Evolutionary conservation across 352 stramenopile species (phyloP), one percentile per base, ranked within the genome.

Genomic region (Phytophthora syringae): DNA sequence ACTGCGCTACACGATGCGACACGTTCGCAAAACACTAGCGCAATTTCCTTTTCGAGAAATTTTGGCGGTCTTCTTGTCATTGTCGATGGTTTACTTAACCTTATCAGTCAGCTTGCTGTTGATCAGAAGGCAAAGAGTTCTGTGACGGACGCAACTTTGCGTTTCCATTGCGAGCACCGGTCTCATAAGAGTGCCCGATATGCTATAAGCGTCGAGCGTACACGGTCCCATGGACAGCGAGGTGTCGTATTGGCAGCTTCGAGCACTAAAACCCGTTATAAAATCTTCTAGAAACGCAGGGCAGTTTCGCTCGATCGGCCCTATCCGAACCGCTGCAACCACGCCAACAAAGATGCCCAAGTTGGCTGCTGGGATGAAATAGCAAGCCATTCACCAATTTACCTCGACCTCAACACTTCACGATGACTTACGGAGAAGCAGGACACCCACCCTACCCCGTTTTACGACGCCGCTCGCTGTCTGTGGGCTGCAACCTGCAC

Each of bases 391-490:
- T 65, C 13, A 37, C 24, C 22, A 30, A 52, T 64, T 68, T 24
- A 42, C 64, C 18, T 27, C 18, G 28, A 12, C 1, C 43, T 68
- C 58, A 39, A 56, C 52, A 68, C 58, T 37, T 34, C 21, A 64
- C 27, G 7, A 72, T 72, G 57, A 43, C 51, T 30, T 36, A 51
- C 37, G 27, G 18, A 25, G 34, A 55, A 44, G 48, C 30, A 30
- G 53, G 25, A 32, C 18, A 2, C 40, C 50, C 47, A 3, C 22
- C 25, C 13, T 47, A 2, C 15, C 57, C 32, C 34, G 24, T 56
- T 18, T 51, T 30, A 58, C 44, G 61, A 43, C 55, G 52, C 22
- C 56, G 52, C 9, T 75, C 67, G 7, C 21, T 71, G 28, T 71
- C 64, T 9, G 57, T 63, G 28, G 56, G 56, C 10, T 59, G 40